Base-by-base conservation (phyloP, 805 yeast species). In the Ogataea trehaloabstinens region DNA sequence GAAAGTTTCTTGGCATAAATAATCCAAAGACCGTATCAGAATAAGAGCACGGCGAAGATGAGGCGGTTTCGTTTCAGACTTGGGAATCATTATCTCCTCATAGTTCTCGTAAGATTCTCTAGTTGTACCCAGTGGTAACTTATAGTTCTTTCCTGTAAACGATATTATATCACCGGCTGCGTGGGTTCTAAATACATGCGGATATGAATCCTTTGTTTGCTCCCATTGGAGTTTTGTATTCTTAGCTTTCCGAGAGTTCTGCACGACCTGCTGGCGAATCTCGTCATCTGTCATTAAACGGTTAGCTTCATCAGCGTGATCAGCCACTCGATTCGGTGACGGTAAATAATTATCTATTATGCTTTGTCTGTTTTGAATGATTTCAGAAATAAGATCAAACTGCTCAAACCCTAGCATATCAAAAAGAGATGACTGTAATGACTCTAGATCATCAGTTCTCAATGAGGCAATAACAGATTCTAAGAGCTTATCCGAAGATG, bases 401-500 rank as follows among this genome's bases (percentile, higher is more conserved):
- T 87, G 85, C 19, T 88, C 96, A 50, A 80, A 84, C 0, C 99
- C 99, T 1, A 93, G 60, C 6, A 86, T 68, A 57, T 89, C 96
- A 43, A 87, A 79, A 29, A 93, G 63, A 5, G 76, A 65, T 5
- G 85, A 78, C 53, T 90, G 96, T 10, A 85, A 53, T 27, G 75
- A 79, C 29, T 79, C 82, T 7, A 70, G 63, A 6, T 63, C 48
- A 15, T 66, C 65, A 0, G 68, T 51, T 2, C 55, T 49, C 3
- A 76, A 34, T 1, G 65, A 61, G 50, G 51, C 34, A 31, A 64
- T 44, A 3, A 71, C 60, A 11, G 59, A 46, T 5, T 52, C 54
- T 12, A 62, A 41, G 5, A 66, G 42, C 37, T 52, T 48, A 31
- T 47, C 37, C n/a, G n/a, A n/a, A 33, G 38, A 30, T n/a, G 42